A percentile compares a stretch with the other conserved stretches of the same genome.
These are phyloP conservation scores for Eucalyptus marginata DNA, from an alignment of 345 rosid species.

Conservation along the genomic window DNA sequence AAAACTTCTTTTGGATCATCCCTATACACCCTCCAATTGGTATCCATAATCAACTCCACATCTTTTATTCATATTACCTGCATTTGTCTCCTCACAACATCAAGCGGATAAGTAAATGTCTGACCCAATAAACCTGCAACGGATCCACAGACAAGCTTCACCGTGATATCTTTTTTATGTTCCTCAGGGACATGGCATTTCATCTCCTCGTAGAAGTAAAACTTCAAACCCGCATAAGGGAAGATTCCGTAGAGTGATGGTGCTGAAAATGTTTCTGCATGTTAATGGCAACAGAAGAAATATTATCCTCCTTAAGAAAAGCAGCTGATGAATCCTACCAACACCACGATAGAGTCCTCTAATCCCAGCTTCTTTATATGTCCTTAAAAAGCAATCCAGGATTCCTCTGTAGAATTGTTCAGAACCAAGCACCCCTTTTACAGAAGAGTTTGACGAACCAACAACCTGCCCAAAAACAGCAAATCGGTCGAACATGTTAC, in stretches of 20 bases:
- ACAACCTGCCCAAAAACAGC: constrained; percentile 43
- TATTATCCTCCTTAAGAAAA: background rate
- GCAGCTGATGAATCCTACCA: constrained; percentile 33
- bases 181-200: constrained; percentile 73
- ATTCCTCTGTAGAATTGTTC: constrained; percentile 64
- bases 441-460: constrained; percentile 31
- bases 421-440: constrained; percentile 12
- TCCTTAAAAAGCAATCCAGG: constrained; percentile 70
- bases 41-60: background rate
- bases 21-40: background rate
- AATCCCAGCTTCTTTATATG: constrained; percentile 54
- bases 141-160: constrained; percentile 81
- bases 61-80: constrained; percentile 33
- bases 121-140: constrained; percentile 88
- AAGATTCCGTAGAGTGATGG: constrained; percentile 93
- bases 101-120: constrained; percentile 94
- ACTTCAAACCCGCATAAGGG: constrained; percentile 96
- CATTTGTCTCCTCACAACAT: constrained; percentile 98
- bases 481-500: background rate
- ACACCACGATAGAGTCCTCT: constrained; percentile 92
- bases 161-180: constrained; percentile 52
- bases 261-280: constrained; percentile 23
- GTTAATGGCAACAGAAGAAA: background rate
- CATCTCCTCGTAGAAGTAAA: constrained; percentile 96
- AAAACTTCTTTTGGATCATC: background rate